Evolutionary conservation across 805 yeast species (phyloP).

Genomic region (Lachancea dasiensis): DNA sequence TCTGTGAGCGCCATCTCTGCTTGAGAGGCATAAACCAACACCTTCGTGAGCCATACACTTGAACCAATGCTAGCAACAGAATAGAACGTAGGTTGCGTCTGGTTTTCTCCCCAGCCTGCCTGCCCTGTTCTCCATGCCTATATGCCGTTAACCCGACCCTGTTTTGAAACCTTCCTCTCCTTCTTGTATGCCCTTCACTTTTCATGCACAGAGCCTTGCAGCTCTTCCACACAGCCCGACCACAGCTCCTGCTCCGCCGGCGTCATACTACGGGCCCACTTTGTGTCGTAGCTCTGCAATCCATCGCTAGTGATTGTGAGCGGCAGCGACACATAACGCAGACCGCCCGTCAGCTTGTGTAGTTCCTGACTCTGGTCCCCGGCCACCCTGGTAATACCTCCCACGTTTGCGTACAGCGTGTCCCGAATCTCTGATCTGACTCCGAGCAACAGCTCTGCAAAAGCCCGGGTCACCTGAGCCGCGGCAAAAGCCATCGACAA

Average conservation of each 20-base stretch:
- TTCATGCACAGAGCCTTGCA: constrained; percentile 23
- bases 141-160: too few relatives aligned
- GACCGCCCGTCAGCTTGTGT: constrained; percentile 12
- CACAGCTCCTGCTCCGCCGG: constrained; percentile 45
- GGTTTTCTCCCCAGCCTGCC: too few relatives aligned
- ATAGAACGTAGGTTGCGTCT: too few relatives aligned
- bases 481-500: constrained; percentile 96
- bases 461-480: constrained; percentile 60
- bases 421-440: constrained; percentile 39
- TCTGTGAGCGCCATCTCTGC: too few relatives aligned
- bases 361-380: constrained; percentile 18
- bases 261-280: constrained; percentile 44
- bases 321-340: constrained; percentile 57
- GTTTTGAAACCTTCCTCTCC: too few relatives aligned
- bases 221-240: constrained; percentile 22
- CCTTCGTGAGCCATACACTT: too few relatives aligned
- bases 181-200: neutral
- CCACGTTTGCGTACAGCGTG: constrained; percentile 47
- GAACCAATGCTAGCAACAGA: too few relatives aligned
- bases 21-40: too few relatives aligned
- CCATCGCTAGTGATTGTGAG: constrained; percentile 51
- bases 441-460: constrained; percentile 32
- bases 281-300: constrained; percentile 48
- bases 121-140: too few relatives aligned
- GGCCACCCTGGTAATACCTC: constrained; percentile 42